Percentiles rank a stretch among this genome's conserved stretches.
phyloP scores from a whole-genome alignment of 345 rosid species.

The Ailanthus altissimus region DNA sequence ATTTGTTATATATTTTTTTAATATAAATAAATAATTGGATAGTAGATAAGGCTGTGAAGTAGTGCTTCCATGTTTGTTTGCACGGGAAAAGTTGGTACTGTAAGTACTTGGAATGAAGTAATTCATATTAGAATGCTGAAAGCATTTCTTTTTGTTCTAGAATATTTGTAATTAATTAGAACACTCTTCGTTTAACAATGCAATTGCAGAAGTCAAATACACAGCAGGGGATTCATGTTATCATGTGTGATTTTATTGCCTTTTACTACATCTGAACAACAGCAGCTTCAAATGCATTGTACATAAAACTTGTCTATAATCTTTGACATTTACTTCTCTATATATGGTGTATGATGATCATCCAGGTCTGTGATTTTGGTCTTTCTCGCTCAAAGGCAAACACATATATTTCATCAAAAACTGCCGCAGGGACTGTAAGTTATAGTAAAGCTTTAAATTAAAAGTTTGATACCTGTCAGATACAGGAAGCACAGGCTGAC shows the following conservation, averaged over 20 bases:
- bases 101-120: neutral
- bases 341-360: neutral
- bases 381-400: slow-evolving; percentile 58
- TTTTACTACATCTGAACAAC: neutral
- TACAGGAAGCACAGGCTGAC: neutral
- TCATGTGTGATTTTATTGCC: neutral
- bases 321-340: slow-evolving; percentile 24
- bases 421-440: slow-evolving; percentile 64
- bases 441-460: neutral
- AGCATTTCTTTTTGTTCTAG: neutral
- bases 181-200: neutral
- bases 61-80: neutral
- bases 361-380: slow-evolving; percentile 62
- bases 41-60: slow-evolving; percentile 10
- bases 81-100: neutral
- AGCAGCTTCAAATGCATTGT: slow-evolving; percentile 4
- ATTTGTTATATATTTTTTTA: no score
- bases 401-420: slow-evolving; percentile 54
- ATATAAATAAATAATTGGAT: neutral
- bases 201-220: neutral
- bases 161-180: neutral
- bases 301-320: neutral
- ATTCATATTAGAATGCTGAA: neutral
- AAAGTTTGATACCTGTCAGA: neutral
- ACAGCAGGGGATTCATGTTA: neutral